Evolutionary conservation across 805 yeast species (phyloP), one percentile per base, ranked within the genome.

Genomic region (Isabelozyma rhagii): DNA sequence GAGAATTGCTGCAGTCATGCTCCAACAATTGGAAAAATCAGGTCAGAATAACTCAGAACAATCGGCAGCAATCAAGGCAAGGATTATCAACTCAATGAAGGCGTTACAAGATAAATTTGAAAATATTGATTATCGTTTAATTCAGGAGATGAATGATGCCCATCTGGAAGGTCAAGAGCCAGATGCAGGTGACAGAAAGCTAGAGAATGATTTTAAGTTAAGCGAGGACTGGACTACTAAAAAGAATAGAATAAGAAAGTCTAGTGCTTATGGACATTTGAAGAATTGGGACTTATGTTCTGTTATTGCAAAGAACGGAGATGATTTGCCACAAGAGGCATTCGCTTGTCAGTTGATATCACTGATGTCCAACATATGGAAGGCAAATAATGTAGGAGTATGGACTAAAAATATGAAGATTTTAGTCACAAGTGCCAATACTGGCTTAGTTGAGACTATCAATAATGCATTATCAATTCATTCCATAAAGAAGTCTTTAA

Each of bases 341-440:
- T 91, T 94, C 75, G 99, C 99, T 0, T 91, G 97, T 54, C 99
- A 94, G 65, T 66, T 94, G 42, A 93, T 94, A 46, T 86, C 87
- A 52, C 86, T 96, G 21, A 89, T 93, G 70, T 84, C 96, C 1
- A 82, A 82, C 46, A 83, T 90, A 42, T 94, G 98, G 98, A 80
- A 81, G 44, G 79, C 75, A 29, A 80, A 81, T 21, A 75, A 77
- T 2, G 83, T 88, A 7, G 84, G 79, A 27, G 89, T 85, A 4
- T 94, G 99, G 98, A 94, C 92, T 3, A 93, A 92, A 58, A 78
- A 85, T 55, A 93, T 94, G 98, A 84, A 89, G 58, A 94, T 94
- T 49, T 74, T 94, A 52, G 85, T 93, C 41, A 94, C 99, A 0
- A 87, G 96, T 58, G 87, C 96, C 1, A 85, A 84, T 47, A 82